phyloP scores from a whole-genome alignment of 805 yeast genomes.

The Blastobotrys chiropterorum region DNA sequence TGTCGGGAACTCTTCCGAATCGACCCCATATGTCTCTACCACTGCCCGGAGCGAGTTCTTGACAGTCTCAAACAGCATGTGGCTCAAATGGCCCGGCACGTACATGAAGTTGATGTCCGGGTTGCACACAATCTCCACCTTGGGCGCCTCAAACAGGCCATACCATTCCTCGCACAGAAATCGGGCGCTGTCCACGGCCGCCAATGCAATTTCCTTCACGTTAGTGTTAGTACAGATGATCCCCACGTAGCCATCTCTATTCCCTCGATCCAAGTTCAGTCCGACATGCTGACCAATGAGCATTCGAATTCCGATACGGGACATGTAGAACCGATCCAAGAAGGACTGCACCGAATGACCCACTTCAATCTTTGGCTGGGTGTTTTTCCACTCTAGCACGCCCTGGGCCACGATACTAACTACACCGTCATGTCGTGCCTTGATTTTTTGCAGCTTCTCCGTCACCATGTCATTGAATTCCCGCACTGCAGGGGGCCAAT shows the following conservation, averaged over 20 bases:
- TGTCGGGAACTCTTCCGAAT: conserved; percentile 70
- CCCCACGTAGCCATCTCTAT: conserved; percentile 68
- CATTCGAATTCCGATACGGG: conserved; percentile 89
- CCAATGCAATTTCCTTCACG: conserved; percentile 74
- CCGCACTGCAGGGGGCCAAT: conserved; percentile 70
- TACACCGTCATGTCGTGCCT: conserved; percentile 84
- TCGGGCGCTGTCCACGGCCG: conserved; percentile 84
- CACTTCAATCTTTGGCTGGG: conserved; percentile 41
- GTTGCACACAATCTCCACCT: conserved; percentile 71
- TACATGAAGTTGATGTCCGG: conserved; percentile 77
- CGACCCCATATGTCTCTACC: conserved; percentile 67
- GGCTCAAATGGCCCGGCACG: conserved; percentile 88
- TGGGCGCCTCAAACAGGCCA: conserved; percentile 80
- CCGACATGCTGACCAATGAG: conserved; percentile 92
- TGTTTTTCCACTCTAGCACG: conserved; percentile 79
- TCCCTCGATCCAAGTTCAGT: conserved; percentile 57
- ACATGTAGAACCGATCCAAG: conserved; percentile 81
- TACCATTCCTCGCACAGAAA: conserved; percentile 89
- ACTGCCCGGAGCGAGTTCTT: conserved; percentile 86
- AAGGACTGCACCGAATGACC: conserved; percentile 74
- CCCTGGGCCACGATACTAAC: conserved; percentile 91
- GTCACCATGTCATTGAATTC: conserved; percentile 64
- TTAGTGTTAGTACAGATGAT: conserved; percentile 82
- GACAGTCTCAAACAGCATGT: conserved; percentile 82
- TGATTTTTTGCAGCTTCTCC: conserved; percentile 61